Evolutionary conservation across 768 basidiomycete genomes (phyloP).

Genomic region (Lyophyllum shimeji): DNA sequence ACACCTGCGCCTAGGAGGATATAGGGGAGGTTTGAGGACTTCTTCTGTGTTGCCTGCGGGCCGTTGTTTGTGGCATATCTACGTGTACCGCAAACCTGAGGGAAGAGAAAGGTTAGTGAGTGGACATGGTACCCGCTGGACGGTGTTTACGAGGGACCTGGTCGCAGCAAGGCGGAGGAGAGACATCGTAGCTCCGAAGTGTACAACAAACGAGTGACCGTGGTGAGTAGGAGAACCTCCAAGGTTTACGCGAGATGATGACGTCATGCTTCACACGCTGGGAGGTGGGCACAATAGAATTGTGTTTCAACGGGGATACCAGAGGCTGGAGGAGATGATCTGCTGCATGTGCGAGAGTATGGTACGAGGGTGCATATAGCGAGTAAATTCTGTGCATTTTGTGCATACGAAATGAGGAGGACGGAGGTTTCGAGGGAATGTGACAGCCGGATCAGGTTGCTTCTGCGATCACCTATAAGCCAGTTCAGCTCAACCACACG

Average conservation of each 20-base stretch:
- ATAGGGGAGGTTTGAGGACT: conserved; percentile 47
- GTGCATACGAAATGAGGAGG: neutral
- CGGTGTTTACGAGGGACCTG: conserved; percentile 40
- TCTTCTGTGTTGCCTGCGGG: conserved; percentile 38
- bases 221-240: no score
- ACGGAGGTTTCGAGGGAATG: neutral
- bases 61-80: conserved; percentile 44
- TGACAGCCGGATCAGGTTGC: conserved; percentile 7
- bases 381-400: neutral
- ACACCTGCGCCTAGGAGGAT: conserved; percentile 49
- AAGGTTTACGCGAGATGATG: neutral
- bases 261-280: neutral
- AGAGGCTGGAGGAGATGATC: neutral
- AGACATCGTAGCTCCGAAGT: conserved; percentile 34
- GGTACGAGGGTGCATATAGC: neutral
- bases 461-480: conserved; percentile 17
- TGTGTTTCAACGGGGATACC: neutral
- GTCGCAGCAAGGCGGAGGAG: conserved; percentile 39
- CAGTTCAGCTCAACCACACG: conserved; percentile 12
- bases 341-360: neutral
- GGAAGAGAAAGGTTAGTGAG: conserved; percentile 2
- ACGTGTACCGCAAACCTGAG: conserved; percentile 37
- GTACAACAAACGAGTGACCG: no score
- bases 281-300: neutral
- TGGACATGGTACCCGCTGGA: neutral